phyloP scores from a whole-genome alignment of 2,329 filamentous ascomycete genomes.

The Fusarium siculi region DNA sequence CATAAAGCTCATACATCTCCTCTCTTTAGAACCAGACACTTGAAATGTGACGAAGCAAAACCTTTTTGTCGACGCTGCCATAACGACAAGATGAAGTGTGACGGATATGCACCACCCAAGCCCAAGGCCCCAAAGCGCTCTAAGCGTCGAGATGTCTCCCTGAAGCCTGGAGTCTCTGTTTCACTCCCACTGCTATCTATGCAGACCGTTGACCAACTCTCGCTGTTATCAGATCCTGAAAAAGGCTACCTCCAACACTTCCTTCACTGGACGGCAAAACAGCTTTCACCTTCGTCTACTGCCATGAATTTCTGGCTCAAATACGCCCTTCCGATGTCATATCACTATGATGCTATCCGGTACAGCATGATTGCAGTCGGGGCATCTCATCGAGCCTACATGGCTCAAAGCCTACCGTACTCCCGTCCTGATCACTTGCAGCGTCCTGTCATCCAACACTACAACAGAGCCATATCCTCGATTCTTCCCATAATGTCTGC shows the following conservation, averaged over 20 bases:
- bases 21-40: background rate
- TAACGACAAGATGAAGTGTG: constrained; percentile 18
- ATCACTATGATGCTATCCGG: background rate
- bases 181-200: background rate
- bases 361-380: constrained; percentile 18
- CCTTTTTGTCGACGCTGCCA: constrained; percentile 10
- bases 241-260: constrained; percentile 5
- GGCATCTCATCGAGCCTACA: constrained; percentile 12
- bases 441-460: constrained; percentile 8
- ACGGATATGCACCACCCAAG: constrained; percentile 12
- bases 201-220: background rate
- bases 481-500: constrained; percentile 7
- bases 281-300: background rate
- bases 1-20: background rate
- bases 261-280: background rate
- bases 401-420: background rate
- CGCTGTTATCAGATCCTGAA: background rate
- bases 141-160: background rate
- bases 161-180: accelerated
- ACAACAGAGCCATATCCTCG: constrained; percentile 11
- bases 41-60: constrained; percentile 13
- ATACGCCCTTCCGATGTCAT: constrained; percentile 11
- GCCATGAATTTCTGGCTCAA: constrained; percentile 4
- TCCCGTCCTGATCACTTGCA: background rate
- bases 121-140: background rate